Base-by-base conservation (phyloP, 202 grass and related monocot species). In the Zoysia matrella region DNA sequence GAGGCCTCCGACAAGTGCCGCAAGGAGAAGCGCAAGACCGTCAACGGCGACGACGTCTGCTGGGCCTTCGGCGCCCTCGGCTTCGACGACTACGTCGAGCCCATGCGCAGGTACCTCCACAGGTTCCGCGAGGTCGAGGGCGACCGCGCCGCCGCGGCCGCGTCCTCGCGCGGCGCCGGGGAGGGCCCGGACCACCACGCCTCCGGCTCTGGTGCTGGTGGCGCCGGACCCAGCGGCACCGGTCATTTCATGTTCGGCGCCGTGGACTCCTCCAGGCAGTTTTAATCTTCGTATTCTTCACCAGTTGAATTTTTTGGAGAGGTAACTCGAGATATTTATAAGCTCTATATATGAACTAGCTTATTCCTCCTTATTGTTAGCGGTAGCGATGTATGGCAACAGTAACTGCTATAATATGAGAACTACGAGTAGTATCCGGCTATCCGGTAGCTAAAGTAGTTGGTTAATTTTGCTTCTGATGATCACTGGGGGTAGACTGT, bases 1-100 rank as follows among this genome's bases (percentile, higher is more conserved):
- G 94, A 97, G 86, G 94, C 94, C 12, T 94, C 94, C 16, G 94
- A 92, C 86, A 94, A 92, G 88, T 97, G 94, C 90, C 90, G 88
- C 76, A 90, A 87, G 88, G 92, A 94, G 88, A 97, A 97, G 86
- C 86, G 94, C 72, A 94, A 97, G 90, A 97, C 92, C 14, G 88
- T 97, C 78, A 97, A 94, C 83, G 94, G 94, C 65, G 94, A 94
- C 69, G 94, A 97, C 73, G 81, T 97, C 71, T 97, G 94, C 87
- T 89, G 90, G 90, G 92, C 94, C 75, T 88, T 97, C 75, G 80
- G 71, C 78, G 86, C 89, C 1, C 81, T 97, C 7, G 94, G 94
- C 15, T 94, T 36, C 30, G 30, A 36, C 30, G 30, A 36, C 30
- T 36, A 36, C 30, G 30, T 36, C 30, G 30, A 36, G 30, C 30